These are phyloP conservation scores for Kluyveromyces nonfermentans DNA, from an alignment of 805 yeast species.

Conservation along the genomic window DNA sequence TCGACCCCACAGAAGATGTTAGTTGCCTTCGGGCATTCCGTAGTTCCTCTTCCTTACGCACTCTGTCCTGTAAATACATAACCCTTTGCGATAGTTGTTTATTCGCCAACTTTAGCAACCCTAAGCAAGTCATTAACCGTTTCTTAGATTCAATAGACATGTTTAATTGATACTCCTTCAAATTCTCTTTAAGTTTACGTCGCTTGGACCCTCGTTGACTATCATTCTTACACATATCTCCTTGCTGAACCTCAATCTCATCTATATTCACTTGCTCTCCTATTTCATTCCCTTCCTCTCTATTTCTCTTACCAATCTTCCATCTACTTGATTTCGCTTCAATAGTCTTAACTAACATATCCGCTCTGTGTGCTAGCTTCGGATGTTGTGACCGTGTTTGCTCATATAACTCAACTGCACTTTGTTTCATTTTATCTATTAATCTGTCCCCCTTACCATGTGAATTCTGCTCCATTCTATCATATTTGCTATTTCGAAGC, in stretches of 20 bases:
- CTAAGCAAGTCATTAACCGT: constrained; percentile 68
- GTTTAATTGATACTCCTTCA: constrained; percentile 29
- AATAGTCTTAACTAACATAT: constrained; percentile 6
- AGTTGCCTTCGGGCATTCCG: constrained; percentile 6
- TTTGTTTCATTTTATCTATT: constrained; percentile 30
- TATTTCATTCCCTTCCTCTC: constrained; percentile 4
- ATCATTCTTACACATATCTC: constrained; percentile 7
- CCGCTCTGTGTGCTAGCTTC: constrained; percentile 8
- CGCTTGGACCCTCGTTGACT: constrained; percentile 23
- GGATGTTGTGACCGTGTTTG: constrained; percentile 23
- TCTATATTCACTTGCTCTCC: constrained; percentile 1
- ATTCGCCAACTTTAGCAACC: constrained; percentile 72
- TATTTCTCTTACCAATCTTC: constrained; percentile 16
- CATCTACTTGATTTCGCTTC: constrained; percentile 6
- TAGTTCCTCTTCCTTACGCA: constrained; percentile 38
- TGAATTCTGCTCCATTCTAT: constrained; percentile 45
- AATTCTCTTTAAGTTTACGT: constrained; percentile 29
- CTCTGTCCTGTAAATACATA: constrained; percentile 46
- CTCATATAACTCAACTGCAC: constrained; percentile 20
- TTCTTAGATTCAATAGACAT: constrained; percentile 65
- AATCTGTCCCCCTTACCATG: constrained; percentile 13
- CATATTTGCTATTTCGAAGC: constrained; percentile 37
- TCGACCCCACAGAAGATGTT: constrained; percentile 9
- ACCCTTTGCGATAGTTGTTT: constrained; percentile 63
- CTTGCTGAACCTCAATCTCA: constrained; percentile 1